These are phyloP conservation scores for Raddia distichophylla DNA, from an alignment of 176 grass and related monocot genomes.

Conservation along the genomic window DNA sequence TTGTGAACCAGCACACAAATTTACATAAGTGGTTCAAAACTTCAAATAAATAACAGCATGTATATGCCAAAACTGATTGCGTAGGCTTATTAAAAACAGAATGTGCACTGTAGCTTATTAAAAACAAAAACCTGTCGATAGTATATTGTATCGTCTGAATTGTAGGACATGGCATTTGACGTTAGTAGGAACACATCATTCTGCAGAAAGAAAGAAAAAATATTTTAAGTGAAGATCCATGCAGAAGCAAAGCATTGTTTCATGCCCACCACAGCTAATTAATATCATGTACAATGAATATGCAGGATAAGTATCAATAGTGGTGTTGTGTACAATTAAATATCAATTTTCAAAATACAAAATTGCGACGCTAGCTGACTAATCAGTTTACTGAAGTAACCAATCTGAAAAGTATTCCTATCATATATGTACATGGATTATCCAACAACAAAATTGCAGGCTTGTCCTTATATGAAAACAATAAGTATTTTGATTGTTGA, in stretches of 20 bases:
- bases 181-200: constrained; percentile 79
- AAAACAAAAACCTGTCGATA: constrained; percentile 64
- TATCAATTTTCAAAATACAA: too few relatives aligned
- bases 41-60: too few relatives aligned
- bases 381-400: too few relatives aligned
- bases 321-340: not conserved
- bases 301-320: not conserved
- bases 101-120: not conserved
- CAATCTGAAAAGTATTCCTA: too few relatives aligned
- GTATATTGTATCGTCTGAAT: constrained; percentile 75
- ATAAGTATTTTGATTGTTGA: too few relatives aligned
- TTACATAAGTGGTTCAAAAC: too few relatives aligned
- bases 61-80: not conserved
- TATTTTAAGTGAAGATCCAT: constrained; percentile 1
- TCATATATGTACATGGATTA: too few relatives aligned
- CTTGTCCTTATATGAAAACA: too few relatives aligned
- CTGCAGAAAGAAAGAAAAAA: constrained; percentile 40
- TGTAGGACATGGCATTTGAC: constrained; percentile 82
- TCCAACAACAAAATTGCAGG: too few relatives aligned
- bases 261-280: constrained; percentile 17
- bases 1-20: not conserved
- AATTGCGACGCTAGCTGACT: too few relatives aligned
- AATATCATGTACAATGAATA: constrained; percentile 5
- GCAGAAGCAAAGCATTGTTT: not conserved
- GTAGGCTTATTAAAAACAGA: constrained; percentile 22